Percentiles rank a stretch among this genome's conserved stretches.
phyloP scores from a whole-genome alignment of 2,329 filamentous ascomycete genomes.

The Ploettnerulaceae sp. region DNA sequence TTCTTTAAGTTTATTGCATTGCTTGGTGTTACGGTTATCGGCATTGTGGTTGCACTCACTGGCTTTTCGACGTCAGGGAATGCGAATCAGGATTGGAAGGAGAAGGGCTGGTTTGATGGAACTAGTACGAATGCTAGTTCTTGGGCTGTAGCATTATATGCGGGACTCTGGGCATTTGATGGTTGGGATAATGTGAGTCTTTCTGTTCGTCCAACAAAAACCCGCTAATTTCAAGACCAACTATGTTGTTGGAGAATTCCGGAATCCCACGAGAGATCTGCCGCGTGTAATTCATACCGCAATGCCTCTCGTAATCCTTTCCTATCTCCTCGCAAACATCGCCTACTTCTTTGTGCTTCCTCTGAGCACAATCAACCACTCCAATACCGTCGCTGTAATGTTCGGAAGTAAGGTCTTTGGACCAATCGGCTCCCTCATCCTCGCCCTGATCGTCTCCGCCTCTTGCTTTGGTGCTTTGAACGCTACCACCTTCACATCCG shows the following conservation, averaged over 20 bases:
- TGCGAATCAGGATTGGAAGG: slow-evolving; percentile 82
- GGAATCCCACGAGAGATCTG: slow-evolving; percentile 82
- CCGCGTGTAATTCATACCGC: slow-evolving; percentile 94
- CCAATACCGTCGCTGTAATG: slow-evolving; percentile 92
- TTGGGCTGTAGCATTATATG: slow-evolving; percentile 93
- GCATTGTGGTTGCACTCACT: slow-evolving; percentile 83
- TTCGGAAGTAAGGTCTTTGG: slow-evolving; percentile 92
- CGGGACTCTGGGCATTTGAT: slow-evolving; percentile 95
- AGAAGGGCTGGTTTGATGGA: slow-evolving; percentile 79
- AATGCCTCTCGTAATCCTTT: slow-evolving; percentile 87
- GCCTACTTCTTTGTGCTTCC: slow-evolving; percentile 94
- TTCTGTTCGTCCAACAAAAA: not conserved
- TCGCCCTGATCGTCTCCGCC: slow-evolving; percentile 84
- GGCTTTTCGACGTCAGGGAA: slow-evolving; percentile 73
- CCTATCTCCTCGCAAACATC: slow-evolving; percentile 86
- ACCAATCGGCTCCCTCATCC: slow-evolving; percentile 70
- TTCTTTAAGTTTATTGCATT: slow-evolving; percentile 93
- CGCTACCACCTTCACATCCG: slow-evolving; percentile 88
- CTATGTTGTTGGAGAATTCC: slow-evolving; percentile 96
- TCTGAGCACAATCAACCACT: slow-evolving; percentile 70
- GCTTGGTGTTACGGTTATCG: slow-evolving; percentile 78
- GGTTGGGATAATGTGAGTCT: slow-evolving; percentile 91
- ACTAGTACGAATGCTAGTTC: slow-evolving; percentile 75
- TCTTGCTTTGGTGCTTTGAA: slow-evolving; percentile 95
- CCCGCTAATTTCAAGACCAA: slow-evolving; percentile 63